Evolutionary conservation across 305 asterid genomes (phyloP).

Genomic region (Fraxinus dipetala): DNA sequence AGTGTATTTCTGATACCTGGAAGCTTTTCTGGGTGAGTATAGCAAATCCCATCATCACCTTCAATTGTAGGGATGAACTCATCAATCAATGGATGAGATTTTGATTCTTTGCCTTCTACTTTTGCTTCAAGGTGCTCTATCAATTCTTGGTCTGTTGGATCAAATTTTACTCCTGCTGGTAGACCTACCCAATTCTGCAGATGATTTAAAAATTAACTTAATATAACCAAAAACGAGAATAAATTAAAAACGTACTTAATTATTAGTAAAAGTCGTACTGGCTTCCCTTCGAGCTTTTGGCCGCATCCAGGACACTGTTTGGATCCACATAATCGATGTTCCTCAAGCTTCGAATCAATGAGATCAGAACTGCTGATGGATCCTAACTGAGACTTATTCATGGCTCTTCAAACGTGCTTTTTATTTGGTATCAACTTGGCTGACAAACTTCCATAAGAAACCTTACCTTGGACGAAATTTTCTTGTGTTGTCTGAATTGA

Average conservation of each 20-base stretch:
- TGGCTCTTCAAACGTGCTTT: slow-evolving; percentile 24
- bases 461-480: background rate
- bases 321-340: slow-evolving; percentile 91
- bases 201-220: background rate
- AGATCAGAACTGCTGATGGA: slow-evolving; percentile 83
- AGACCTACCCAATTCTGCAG: slow-evolving; percentile 94
- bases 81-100: slow-evolving; percentile 96
- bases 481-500: slow-evolving; percentile 7
- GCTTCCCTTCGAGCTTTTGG: slow-evolving; percentile 86
- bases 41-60: slow-evolving; percentile 99
- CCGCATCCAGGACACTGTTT: slow-evolving; percentile 98
- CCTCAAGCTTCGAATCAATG: slow-evolving; percentile 94
- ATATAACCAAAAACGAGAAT: background rate
- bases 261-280: slow-evolving; percentile 45
- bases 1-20: slow-evolving; percentile 55
- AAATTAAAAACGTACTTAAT: background rate
- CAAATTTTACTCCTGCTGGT: slow-evolving; percentile 98
- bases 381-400: slow-evolving; percentile 68
- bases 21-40: slow-evolving; percentile 97
- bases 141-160: slow-evolving; percentile 97
- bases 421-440: background rate
- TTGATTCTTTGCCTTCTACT: slow-evolving; percentile 62
- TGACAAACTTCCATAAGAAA: slow-evolving; percentile 18
- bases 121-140: slow-evolving; percentile 96
- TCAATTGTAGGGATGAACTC: slow-evolving; percentile 96